phyloP scores from a whole-genome alignment of 2,329 filamentous ascomycete genomes.

The Teratosphaeria destructans region DNA sequence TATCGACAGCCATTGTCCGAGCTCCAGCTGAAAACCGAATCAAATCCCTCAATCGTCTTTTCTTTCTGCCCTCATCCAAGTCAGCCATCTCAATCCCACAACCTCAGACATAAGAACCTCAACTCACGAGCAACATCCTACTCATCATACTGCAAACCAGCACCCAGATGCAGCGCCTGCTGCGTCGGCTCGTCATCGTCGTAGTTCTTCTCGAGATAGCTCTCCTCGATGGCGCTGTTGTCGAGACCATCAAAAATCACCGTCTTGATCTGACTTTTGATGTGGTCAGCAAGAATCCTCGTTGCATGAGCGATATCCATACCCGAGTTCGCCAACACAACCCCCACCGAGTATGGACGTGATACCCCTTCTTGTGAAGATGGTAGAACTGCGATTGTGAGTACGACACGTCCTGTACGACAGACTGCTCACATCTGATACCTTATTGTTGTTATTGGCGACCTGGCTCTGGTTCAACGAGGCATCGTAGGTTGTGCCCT shows the following conservation, averaged over 20 bases:
- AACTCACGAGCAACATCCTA: constrained; percentile 46
- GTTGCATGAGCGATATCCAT: constrained; percentile 29
- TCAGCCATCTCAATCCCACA: neutral
- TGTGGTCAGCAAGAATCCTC: too few relatives aligned
- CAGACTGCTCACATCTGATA: constrained; percentile 43
- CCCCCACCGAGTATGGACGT: constrained; percentile 57
- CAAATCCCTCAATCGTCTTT: constrained; percentile 60
- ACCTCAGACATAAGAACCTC: neutral
- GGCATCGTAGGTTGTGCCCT: constrained; percentile 64
- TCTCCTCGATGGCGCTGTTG: too few relatives aligned
- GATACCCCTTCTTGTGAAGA: constrained; percentile 30
- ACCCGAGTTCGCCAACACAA: constrained; percentile 51
- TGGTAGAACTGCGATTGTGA: constrained; percentile 7
- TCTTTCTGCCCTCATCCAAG: constrained; percentile 38
- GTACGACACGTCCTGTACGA: neutral
- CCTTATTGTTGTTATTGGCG: constrained; percentile 67
- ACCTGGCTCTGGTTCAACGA: constrained; percentile 70
- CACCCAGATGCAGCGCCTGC: neutral
- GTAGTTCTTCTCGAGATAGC: constrained; percentile 73
- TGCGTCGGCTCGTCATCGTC: constrained; percentile 39
- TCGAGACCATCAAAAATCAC: too few relatives aligned
- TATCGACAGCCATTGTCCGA: neutral
- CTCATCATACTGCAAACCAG: constrained; percentile 50
- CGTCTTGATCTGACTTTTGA: too few relatives aligned
- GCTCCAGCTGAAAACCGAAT: constrained; percentile 34